phyloP scores from a whole-genome alignment of 805 yeast species.

The Sporopachydermia lactativora region DNA sequence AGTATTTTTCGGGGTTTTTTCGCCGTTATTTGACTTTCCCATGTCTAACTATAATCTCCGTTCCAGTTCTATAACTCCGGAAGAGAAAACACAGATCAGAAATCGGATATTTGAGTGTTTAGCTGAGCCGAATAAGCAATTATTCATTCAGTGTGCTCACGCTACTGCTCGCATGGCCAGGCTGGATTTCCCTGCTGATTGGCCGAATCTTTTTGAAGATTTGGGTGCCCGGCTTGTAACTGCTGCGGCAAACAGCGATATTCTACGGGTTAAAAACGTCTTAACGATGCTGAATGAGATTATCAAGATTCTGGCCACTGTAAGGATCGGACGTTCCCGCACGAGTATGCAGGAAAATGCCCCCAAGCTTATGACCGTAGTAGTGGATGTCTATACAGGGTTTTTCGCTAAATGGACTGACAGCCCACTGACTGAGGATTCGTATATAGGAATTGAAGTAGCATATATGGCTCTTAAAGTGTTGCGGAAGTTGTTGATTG shows the following conservation, averaged over 20 bases:
- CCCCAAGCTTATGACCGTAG: slow-evolving; percentile 43
- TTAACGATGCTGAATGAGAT: slow-evolving; percentile 63
- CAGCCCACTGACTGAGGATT: slow-evolving; percentile 8
- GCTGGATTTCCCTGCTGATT: slow-evolving; percentile 73
- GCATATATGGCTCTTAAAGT: slow-evolving; percentile 70
- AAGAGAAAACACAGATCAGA: slow-evolving; percentile 58
- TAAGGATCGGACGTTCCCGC: slow-evolving; percentile 72
- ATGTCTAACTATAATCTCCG: neutral
- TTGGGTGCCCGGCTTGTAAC: slow-evolving; percentile 16
- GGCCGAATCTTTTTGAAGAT: slow-evolving; percentile 73
- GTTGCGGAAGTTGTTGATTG: slow-evolving; percentile 56
- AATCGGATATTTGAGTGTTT: slow-evolving; percentile 41
- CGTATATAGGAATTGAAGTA: slow-evolving; percentile 48
- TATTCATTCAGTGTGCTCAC: slow-evolving; percentile 74
- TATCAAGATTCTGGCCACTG: slow-evolving; percentile 57
- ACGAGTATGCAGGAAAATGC: slow-evolving; percentile 64
- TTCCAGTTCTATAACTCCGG: slow-evolving; percentile 31
- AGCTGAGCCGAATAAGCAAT: slow-evolving; percentile 58
- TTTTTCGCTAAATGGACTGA: slow-evolving; percentile 57
- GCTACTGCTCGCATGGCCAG: slow-evolving; percentile 68
- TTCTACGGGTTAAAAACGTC: slow-evolving; percentile 46
- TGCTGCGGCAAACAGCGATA: slow-evolving; percentile 28
- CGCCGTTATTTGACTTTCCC: neutral
- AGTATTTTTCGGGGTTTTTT: slow-evolving; percentile 12
- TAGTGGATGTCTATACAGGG: slow-evolving; percentile 43